Evolutionary conservation across 1,284 basidiomycete genomes (phyloP), one percentile per base, ranked within the genome.

Genomic region (Ceratobasidium sp.): DNA sequence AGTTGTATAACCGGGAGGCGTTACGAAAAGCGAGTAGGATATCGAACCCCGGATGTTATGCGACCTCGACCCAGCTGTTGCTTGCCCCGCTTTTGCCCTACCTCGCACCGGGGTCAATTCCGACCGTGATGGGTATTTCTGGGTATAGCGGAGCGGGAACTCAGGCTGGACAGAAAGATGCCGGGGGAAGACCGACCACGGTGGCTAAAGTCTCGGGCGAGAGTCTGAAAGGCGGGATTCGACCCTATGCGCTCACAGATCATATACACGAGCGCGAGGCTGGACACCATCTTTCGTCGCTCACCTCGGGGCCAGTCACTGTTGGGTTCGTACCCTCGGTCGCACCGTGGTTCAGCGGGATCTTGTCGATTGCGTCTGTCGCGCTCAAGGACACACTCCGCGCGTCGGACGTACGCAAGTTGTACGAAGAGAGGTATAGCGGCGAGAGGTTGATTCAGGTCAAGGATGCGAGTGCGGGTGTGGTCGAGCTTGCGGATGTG

Each of bases 211-310:
- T 98, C 26, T 88, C 90, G 1, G 88, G 94, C 0, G 91, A 94
- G 80, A 91, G 89, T 80, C 90, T 99, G 5, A 86, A 86, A 0
- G 93, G 94, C 38, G 93, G 92, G 0, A 86, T 99, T 66, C 89
- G 92, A 52, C 92, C 97, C 0, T 99, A 99, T 86, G 82, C 95
- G 0, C 87, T 99, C 40, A 99, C 97, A 3, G 97, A 98, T 85
- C 97, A 99, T 86, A 98, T 99, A 83, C 97, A 99, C 87, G 97
- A 99, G 85, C 94, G 97, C 68, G 97, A 99, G 85, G 94, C 96
- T 0, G 91, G 91, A 1, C 87, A 87, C 78, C 97, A 98, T 84
- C 91, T 99, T 61, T 91, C 92, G 1, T 86, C 84, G 20, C 89
- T 97, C 44, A 83, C 90, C 44, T 44, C 80, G 68, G 48, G 81